Base-by-base conservation (phyloP, 2,329 filamentous ascomycete genomes). In the Hypoxylon sp. region DNA sequence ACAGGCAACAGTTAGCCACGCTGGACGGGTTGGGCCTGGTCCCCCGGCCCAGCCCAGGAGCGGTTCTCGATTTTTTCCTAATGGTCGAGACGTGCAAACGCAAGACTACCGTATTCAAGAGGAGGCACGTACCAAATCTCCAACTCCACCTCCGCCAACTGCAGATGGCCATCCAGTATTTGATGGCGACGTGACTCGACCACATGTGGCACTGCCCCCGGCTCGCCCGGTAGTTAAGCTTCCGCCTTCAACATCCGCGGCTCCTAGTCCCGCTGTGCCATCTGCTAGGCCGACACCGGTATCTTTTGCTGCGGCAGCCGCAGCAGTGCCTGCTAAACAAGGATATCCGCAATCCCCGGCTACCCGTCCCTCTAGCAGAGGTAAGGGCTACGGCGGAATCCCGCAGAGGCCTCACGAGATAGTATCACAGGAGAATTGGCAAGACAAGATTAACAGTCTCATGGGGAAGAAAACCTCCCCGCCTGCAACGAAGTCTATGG, bases 361-460 rank as follows among this genome's bases (percentile, higher is more conserved):
- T 49, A 57, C 64, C 20, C 71, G 72, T 36, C 68, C 72, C 30
- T 53, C 61, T 45, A 75, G 72, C 65, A 69, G 72, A 62, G 71
- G 71, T 16, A 64, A 61, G 30, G 67, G 63, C 2, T 74, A 72
- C 20, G 70, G 64, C n/a, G 68, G 69, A 8, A 67, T 73, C 33
- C 64, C 64, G 14, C 75, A 76, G 67, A 72, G 53, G 7, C 70
- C 75, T 4, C 70, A 73, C 33, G 74, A 75, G 54, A 75, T 76
- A 26, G 70, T 70, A 4, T 75, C 72, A 1, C 75, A 77, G 48
- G 74, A 76, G 44, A 84, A 84, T 57, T 95, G 93, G 93, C 93
- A 97, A 77, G 90, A 91, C 72, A 89, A 89, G 72, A 93, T 97
- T 77, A 93, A 97, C 77, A 89, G 85, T 45, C 84, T 97, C 33